These are phyloP conservation scores for Triticum turgidum DNA, from an alignment of 176 grass and related monocot genomes.

Conservation along the genomic window DNA sequence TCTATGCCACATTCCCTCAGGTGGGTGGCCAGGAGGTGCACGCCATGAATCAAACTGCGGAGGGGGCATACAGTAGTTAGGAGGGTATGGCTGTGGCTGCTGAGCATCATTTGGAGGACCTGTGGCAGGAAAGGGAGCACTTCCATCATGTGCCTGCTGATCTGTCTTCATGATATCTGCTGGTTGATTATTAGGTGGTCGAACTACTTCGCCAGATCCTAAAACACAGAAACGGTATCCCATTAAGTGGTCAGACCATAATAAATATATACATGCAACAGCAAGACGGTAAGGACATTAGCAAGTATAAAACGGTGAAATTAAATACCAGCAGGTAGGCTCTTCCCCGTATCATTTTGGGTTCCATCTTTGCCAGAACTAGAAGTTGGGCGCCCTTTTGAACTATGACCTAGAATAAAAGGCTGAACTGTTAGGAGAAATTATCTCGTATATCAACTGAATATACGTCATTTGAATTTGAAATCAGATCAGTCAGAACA, in stretches of 20 bases:
- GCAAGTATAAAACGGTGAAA: conserved; percentile 1
- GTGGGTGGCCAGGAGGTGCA: conserved; percentile 52
- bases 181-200: conserved; percentile 34
- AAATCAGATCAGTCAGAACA: conserved; percentile 14
- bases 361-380: conserved; percentile 57
- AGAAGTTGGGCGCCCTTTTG: conserved; percentile 59
- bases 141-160: conserved; percentile 38
- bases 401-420: conserved; percentile 74
- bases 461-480: not conserved
- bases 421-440: conserved; percentile 2
- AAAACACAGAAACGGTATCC: conserved; percentile 28
- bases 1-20: conserved; percentile 81
- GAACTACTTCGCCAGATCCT: conserved; percentile 45
- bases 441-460: conserved; percentile 11
- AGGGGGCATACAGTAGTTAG: conserved; percentile 43
- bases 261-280: conserved; percentile 22
- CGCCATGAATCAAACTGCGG: conserved; percentile 79
- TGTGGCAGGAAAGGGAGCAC: conserved; percentile 26
- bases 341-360: conserved; percentile 56
- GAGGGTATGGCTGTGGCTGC: conserved; percentile 45
- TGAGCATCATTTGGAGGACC: conserved; percentile 43
- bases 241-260: not conserved
- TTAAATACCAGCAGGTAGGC: conserved; percentile 43
- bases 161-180: conserved; percentile 61
- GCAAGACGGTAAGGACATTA: not conserved